phyloP scores from a whole-genome alignment of 2,329 filamentous ascomycete species.

The Colletotrichum sp. region DNA sequence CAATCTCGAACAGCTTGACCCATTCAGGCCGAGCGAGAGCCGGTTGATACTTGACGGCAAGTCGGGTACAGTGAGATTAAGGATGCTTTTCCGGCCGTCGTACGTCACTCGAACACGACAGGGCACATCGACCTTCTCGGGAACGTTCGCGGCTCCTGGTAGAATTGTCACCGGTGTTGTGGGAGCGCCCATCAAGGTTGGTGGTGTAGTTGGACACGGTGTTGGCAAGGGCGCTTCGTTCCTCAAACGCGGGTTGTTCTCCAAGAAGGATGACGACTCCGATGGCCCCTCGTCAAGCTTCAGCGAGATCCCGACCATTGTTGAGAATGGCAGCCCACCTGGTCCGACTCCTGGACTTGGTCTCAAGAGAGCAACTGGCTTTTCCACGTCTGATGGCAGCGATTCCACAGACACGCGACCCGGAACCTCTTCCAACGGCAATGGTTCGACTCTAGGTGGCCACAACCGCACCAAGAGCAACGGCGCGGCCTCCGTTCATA shows the following conservation, averaged over 20 bases:
- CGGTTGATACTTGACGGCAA: constrained; percentile 83
- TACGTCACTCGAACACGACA: constrained; percentile 88
- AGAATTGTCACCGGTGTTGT: constrained; percentile 84
- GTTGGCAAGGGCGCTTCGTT: constrained; percentile 92
- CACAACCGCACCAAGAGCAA: constrained; percentile 63
- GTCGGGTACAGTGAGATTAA: constrained; percentile 81
- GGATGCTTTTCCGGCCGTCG: constrained; percentile 89
- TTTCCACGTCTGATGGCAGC: constrained; percentile 28
- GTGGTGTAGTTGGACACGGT: constrained; percentile 72
- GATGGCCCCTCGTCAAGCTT: constrained; percentile 45
- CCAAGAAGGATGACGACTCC: constrained; percentile 67
- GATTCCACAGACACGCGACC: constrained; percentile 31
- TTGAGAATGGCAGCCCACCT: constrained; percentile 46
- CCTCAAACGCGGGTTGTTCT: constrained; percentile 82
- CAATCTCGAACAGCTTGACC: constrained; percentile 80
- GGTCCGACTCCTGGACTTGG: constrained; percentile 32
- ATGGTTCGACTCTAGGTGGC: constrained; percentile 26
- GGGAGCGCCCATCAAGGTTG: constrained; percentile 93
- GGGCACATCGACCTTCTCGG: constrained; percentile 90
- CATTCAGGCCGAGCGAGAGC: constrained; percentile 81
- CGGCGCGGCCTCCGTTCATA: constrained; percentile 71
- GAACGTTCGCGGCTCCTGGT: constrained; percentile 84
- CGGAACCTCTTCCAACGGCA: constrained; percentile 37
- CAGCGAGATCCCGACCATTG: constrained; percentile 40
- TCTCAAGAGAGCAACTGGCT: constrained; percentile 46